A percentile compares a stretch with the other conserved stretches of the same genome.
Evolutionary conservation across 345 rosid species (phyloP).

Genomic region (Populus nigra): DNA sequence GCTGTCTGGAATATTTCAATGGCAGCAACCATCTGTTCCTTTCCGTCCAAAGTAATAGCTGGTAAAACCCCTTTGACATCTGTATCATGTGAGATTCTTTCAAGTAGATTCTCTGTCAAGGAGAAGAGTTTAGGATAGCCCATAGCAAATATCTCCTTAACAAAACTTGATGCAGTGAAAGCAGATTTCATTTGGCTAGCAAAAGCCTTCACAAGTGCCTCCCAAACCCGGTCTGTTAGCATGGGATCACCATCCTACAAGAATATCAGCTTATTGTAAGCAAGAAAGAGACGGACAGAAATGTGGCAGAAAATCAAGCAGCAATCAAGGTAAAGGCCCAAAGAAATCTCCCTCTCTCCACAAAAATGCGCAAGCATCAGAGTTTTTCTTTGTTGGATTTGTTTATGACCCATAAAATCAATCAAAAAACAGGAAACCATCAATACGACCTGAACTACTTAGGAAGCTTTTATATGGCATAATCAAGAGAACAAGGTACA

Average conservation of each 20-base stretch:
- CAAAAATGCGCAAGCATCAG: neutral
- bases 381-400: neutral
- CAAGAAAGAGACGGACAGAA: slow-evolving; percentile 10
- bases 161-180: slow-evolving; percentile 95
- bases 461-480: neutral
- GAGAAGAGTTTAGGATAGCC: slow-evolving; percentile 93
- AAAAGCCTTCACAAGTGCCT: slow-evolving; percentile 87
- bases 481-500: neutral
- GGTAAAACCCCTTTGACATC: slow-evolving; percentile 92
- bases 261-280: slow-evolving; percentile 6
- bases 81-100: slow-evolving; percentile 73
- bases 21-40: slow-evolving; percentile 73
- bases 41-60: slow-evolving; percentile 71
- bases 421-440: neutral
- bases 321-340: neutral
- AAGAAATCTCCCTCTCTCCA: neutral
- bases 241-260: slow-evolving; percentile 70
- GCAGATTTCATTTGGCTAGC: slow-evolving; percentile 92
- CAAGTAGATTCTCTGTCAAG: slow-evolving; percentile 80
- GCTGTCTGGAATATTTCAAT: slow-evolving; percentile 88
- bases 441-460: neutral
- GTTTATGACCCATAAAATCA: neutral
- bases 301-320: neutral
- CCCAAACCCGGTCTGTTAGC: slow-evolving; percentile 94
- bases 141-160: slow-evolving; percentile 81